Conservation (phyloP, 257 asterid genomes). For the Ophiorrhiza pumila region DNA sequence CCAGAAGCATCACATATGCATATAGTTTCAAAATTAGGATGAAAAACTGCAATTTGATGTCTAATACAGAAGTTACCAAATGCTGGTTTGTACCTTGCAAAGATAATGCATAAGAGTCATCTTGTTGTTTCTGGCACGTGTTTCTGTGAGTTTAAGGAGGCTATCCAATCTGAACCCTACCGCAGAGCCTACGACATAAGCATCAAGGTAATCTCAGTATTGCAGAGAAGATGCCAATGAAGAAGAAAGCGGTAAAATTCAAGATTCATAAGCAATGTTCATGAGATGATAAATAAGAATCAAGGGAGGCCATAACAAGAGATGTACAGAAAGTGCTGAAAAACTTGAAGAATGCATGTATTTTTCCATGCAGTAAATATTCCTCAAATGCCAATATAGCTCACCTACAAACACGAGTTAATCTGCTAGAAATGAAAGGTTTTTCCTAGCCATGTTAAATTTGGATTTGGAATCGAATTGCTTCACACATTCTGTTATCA, state of each 20-base stretch:
- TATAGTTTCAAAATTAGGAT: no score
- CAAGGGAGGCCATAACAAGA: neutral
- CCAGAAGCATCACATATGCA: neutral
- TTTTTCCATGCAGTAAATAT: neutral
- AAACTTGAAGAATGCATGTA: neutral
- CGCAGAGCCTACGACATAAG: constrained; percentile 66
- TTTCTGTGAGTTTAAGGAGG: constrained; percentile 90
- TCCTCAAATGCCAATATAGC: neutral
- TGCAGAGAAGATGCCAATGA: neutral
- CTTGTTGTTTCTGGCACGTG: constrained; percentile 91
- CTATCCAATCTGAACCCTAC: constrained; percentile 93
- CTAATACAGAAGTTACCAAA: neutral
- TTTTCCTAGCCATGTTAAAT: neutral
- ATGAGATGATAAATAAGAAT: neutral
- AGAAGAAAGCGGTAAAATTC: constrained; percentile 9
- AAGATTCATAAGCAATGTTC: neutral
- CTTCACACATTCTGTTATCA: constrained; percentile 1
- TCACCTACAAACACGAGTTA: neutral
- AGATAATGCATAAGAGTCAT: constrained; percentile 98
- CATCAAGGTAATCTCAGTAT: constrained; percentile 22
- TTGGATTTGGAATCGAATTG: neutral
- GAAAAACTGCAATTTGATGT: neutral
- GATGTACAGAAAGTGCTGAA: neutral
- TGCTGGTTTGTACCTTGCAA: constrained; percentile 60
- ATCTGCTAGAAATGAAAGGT: neutral